Conservation (phyloP, 164 flowering plant genomes). For the Kalanchoe fedtschenkoi region DNA sequence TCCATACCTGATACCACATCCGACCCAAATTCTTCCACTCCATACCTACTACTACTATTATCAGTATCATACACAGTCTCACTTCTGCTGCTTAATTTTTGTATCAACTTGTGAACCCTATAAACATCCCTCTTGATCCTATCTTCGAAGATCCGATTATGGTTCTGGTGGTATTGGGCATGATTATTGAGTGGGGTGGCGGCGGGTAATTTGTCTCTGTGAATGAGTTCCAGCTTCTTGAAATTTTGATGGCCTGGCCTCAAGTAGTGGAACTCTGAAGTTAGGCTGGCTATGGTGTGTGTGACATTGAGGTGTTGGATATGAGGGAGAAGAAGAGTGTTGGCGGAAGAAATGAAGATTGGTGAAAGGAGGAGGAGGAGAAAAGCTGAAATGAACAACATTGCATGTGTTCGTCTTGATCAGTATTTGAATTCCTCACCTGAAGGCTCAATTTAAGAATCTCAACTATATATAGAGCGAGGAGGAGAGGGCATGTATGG, state of each 20-base stretch:
- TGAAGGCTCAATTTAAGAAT: neutral
- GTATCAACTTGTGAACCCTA: slow-evolving; percentile 32
- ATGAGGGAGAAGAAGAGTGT: slow-evolving; percentile 13
- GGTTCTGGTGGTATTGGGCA: slow-evolving; percentile 13
- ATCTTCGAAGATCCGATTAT: slow-evolving; percentile 8
- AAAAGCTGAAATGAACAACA: slow-evolving; percentile 1
- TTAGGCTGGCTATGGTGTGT: slow-evolving; percentile 13
- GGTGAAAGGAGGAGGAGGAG: neutral
- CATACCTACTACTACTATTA: slow-evolving; percentile 4
- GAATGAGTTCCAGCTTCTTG: slow-evolving; percentile 29
- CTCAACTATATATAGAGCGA: neutral
- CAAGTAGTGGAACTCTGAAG: slow-evolving; percentile 8
- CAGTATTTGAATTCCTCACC: neutral
- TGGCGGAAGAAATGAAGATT: neutral
- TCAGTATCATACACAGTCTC: neutral
- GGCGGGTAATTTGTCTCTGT: neutral
- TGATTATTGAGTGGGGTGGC: slow-evolving; percentile 8
- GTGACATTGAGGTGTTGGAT: slow-evolving; percentile 32
- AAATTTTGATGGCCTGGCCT: slow-evolving; percentile 7
- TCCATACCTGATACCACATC: slow-evolving; percentile 90
- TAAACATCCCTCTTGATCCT: slow-evolving; percentile 42
- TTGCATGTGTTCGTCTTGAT: neutral
- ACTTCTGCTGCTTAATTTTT: slow-evolving; percentile 19
- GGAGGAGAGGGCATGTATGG: neutral
- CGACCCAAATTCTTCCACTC: slow-evolving; percentile 54